Percentiles rank a stretch among this genome's conserved stretches.
Conservation (phyloP, 192 early-diverging fungal genomes). For the Coemansia aciculifera region DNA sequence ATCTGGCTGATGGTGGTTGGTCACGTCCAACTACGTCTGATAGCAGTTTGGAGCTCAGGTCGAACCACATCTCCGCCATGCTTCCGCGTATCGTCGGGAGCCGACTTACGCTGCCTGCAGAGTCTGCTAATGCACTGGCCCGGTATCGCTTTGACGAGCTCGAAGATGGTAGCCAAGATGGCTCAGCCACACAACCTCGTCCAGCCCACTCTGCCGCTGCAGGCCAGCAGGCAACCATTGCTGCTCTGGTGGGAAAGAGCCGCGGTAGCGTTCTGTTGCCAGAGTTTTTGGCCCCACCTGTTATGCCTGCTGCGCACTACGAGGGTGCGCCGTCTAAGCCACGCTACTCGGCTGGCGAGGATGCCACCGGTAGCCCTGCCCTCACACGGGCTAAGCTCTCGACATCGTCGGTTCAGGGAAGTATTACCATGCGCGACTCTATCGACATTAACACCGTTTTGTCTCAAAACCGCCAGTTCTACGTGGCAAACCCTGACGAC, state of each 20-base stretch:
- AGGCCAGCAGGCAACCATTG: slow-evolving; percentile 8
- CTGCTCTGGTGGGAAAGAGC: not conserved
- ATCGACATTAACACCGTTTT: slow-evolving; percentile 41
- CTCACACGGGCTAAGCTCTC: slow-evolving; percentile 5
- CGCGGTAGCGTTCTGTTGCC: not conserved
- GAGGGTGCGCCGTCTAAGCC: not conserved
- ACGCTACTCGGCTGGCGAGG: slow-evolving; percentile 8
- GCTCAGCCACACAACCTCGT: not conserved
- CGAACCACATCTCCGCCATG: slow-evolving; percentile 44
- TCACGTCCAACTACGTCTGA: slow-evolving; percentile 39
- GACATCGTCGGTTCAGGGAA: not conserved
- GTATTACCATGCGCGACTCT: slow-evolving; percentile 27
- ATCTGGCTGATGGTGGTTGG: slow-evolving; percentile 17
- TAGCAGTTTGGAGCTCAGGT: slow-evolving; percentile 27
- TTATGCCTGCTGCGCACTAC: slow-evolving; percentile 22
- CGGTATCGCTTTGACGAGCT: slow-evolving; percentile 51
- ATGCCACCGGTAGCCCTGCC: not conserved
- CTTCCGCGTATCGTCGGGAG: slow-evolving; percentile 49
- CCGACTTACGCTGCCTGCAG: slow-evolving; percentile 38
- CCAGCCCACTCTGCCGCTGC: not conserved
- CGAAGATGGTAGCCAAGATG: slow-evolving; percentile 13
- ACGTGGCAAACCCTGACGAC: slow-evolving; percentile 43
- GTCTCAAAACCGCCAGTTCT: slow-evolving; percentile 38
- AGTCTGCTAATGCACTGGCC: slow-evolving; percentile 32
- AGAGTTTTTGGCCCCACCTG: slow-evolving; percentile 5